Evolutionary conservation across 148 eudicot species (phyloP).

Genomic region (Limonium bicolor): DNA sequence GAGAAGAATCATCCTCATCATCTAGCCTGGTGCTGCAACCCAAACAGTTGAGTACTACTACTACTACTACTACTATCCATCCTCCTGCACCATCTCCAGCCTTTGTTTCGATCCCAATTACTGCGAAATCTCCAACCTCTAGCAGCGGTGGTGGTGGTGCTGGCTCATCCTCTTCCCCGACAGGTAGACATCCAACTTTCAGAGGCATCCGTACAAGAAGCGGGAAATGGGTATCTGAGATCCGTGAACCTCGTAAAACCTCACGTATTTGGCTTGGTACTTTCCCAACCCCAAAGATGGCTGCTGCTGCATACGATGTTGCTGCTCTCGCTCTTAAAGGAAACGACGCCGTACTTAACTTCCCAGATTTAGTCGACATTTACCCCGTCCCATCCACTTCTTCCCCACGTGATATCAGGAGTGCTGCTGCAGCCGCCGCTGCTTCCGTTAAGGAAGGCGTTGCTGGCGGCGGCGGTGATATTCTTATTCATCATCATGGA

Average conservation of each 20-base stretch:
- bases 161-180: no score
- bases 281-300: slow-evolving; percentile 48
- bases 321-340: slow-evolving; percentile 57
- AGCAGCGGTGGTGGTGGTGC: no score
- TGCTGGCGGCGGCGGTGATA: background rate
- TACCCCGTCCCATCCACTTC: slow-evolving; percentile 29
- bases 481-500: slow-evolving; percentile 2
- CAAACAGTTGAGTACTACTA: no score
- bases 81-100: no score
- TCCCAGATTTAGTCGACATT: slow-evolving; percentile 39
- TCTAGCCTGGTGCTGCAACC: no score
- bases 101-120: no score
- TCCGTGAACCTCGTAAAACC: slow-evolving; percentile 53
- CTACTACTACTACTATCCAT: no score
- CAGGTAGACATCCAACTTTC: slow-evolving; percentile 21
- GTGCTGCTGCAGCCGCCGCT: slow-evolving; percentile 44
- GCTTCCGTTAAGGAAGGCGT: slow-evolving; percentile 10
- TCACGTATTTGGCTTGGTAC: slow-evolving; percentile 62
- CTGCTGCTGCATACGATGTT: slow-evolving; percentile 61
- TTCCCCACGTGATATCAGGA: slow-evolving; percentile 44
- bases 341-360: slow-evolving; percentile 36
- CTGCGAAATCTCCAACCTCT: no score
- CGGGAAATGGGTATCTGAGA: slow-evolving; percentile 74
- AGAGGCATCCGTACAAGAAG: slow-evolving; percentile 46
- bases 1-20: no score